A percentile compares a stretch with the other conserved stretches of the same genome.
Evolutionary conservation across 805 yeast genomes (phyloP).

Genomic region (Jamesozyma piceae): DNA sequence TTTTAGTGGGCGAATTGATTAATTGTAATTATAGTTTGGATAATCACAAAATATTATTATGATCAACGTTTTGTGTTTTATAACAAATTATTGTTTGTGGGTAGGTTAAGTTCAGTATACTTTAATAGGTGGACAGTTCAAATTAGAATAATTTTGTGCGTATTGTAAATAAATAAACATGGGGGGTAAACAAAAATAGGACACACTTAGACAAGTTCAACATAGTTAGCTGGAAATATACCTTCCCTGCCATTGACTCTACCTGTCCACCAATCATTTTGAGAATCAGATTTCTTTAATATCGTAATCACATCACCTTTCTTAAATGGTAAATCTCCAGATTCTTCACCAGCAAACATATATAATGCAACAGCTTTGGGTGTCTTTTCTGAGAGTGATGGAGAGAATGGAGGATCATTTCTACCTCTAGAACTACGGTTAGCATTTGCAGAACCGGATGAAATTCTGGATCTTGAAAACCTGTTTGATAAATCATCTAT

Average conservation of each 20-base stretch:
- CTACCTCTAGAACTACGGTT: slow-evolving; percentile 5
- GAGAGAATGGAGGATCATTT: slow-evolving; percentile 6
- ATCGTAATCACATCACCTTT: slow-evolving; percentile 92
- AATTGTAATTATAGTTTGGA: too few species aligned
- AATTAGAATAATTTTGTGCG: too few species aligned
- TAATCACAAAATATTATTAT: too few species aligned
- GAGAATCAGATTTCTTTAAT: slow-evolving; percentile 74
- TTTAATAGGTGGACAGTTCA: too few species aligned
- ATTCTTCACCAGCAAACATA: slow-evolving; percentile 84
- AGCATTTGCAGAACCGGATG: slow-evolving; percentile 33
- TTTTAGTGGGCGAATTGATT: too few species aligned
- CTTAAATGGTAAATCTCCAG: slow-evolving; percentile 83
- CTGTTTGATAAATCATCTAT: slow-evolving; percentile 34
- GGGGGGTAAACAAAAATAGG: too few species aligned
- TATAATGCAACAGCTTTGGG: slow-evolving; percentile 85
- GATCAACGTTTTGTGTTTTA: too few species aligned
- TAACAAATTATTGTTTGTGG: too few species aligned
- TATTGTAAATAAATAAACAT: too few species aligned
- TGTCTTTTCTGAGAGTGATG: slow-evolving; percentile 25
- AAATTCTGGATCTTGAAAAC: slow-evolving; percentile 30
- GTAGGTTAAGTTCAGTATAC: too few species aligned
- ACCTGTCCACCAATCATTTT: slow-evolving; percentile 99
- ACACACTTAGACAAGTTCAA: slow-evolving; percentile 45
- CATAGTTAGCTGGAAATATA: slow-evolving; percentile 97
- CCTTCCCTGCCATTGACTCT: slow-evolving; percentile 77